Evolutionary conservation across 78 protist species (phyloP).

Genomic region (Bodo saltans): DNA sequence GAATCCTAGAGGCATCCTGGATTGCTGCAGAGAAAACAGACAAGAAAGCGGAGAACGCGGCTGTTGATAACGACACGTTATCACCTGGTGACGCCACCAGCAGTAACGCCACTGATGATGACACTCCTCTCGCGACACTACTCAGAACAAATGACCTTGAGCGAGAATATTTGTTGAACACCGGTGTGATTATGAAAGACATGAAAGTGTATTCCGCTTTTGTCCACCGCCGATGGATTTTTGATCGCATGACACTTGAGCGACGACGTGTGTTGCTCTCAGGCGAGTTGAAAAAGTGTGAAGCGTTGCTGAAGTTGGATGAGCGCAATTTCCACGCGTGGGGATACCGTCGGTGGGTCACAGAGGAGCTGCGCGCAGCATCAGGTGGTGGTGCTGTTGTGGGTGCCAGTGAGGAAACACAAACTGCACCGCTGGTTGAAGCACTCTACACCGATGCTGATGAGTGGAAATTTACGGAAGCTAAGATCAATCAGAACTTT

Average conservation of each 20-base stretch:
- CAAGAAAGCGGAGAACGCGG: not conserved
- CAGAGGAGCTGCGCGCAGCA: not conserved
- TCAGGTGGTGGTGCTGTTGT: too few species aligned
- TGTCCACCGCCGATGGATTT: conserved; percentile 52
- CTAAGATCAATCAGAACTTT: conserved; percentile 67
- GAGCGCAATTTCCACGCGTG: conserved; percentile 74
- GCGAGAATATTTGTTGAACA: conserved; percentile 28
- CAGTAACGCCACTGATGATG: not conserved
- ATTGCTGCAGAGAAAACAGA: not conserved
- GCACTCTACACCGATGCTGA: not conserved
- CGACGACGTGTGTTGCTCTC: conserved; percentile 28
- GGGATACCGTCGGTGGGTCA: conserved; percentile 33
- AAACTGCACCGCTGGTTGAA: too few species aligned
- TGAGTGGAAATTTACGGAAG: conserved; percentile 60
- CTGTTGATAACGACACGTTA: not conserved
- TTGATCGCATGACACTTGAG: not conserved
- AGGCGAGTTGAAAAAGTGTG: conserved; percentile 54
- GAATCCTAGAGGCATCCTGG: conserved; percentile 9
- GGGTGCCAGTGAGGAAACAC: too few species aligned
- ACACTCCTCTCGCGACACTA: not conserved
- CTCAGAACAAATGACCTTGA: not conserved
- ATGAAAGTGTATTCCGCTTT: conserved; percentile 52
- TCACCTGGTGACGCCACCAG: not conserved
- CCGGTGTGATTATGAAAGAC: not conserved
- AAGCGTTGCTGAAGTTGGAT: conserved; percentile 61